Evolutionary conservation across 176 grass and related monocot species (phyloP).

Genomic region (Carex pumila): DNA sequence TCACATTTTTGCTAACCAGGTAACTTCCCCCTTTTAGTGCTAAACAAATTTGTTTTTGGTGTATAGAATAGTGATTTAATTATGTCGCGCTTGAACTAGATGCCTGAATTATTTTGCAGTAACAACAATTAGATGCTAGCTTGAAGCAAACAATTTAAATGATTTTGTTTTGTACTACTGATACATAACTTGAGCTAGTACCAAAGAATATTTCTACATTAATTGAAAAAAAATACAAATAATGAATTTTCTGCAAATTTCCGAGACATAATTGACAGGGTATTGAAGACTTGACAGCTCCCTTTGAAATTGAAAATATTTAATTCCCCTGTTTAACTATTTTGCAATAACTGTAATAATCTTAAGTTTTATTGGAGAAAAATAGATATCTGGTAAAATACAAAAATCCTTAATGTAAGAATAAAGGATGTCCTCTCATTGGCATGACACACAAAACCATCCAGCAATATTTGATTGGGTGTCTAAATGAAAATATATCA

Average conservation of each 20-base stretch:
- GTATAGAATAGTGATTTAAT: background rate
- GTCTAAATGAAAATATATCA: background rate
- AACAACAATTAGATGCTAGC: background rate
- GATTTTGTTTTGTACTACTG: background rate
- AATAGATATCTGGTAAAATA: background rate
- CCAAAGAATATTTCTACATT: background rate
- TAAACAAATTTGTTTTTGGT: background rate
- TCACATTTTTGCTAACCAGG: slow-evolving; percentile 60
- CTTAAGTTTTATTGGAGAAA: background rate
- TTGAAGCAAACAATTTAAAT: background rate
- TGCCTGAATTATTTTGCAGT: background rate
- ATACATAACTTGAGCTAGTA: background rate
- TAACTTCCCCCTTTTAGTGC: slow-evolving; percentile 1
- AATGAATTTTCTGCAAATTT: background rate
- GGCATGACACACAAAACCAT: background rate
- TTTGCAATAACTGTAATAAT: background rate
- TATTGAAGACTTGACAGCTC: background rate
- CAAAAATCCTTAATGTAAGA: background rate
- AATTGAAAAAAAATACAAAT: background rate
- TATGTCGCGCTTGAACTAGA: background rate
- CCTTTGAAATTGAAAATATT: background rate
- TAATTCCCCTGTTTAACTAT: background rate
- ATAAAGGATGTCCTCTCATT: background rate
- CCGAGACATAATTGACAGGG: background rate
- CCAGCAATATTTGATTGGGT: background rate